phyloP scores from a whole-genome alignment of 225 moss, liverwort and hornwort genomes.

The Sphagnum tenellum region DNA sequence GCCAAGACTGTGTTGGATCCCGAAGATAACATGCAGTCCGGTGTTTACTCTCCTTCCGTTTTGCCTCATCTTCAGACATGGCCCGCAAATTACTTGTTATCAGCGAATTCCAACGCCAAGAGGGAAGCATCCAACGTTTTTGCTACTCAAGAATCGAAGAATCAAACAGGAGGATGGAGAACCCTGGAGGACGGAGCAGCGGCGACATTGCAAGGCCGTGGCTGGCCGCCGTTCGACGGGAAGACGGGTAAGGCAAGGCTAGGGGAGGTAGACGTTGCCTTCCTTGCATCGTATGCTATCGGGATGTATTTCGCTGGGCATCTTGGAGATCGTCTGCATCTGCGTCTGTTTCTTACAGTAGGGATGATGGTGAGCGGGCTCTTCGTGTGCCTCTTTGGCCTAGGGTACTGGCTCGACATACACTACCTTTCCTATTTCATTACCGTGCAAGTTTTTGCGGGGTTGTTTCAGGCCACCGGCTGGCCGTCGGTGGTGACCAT shows the following conservation, averaged over 20 bases:
- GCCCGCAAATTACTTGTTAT: too few species aligned
- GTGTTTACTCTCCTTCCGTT: too few species aligned
- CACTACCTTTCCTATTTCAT: conserved; percentile 57
- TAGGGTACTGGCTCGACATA: conserved; percentile 41
- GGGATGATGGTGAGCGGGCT: conserved; percentile 77
- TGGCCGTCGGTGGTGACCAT: conserved; percentile 87
- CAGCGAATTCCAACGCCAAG: too few species aligned
- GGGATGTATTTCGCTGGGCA: conserved; percentile 95
- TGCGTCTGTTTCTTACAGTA: conserved; percentile 53
- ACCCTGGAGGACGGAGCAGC: too few species aligned
- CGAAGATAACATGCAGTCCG: conserved; percentile 18
- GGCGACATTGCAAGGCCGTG: neutral
- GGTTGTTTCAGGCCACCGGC: conserved; percentile 71
- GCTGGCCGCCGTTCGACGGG: conserved; percentile 85
- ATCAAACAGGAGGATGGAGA: too few species aligned
- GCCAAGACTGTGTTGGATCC: conserved; percentile 84
- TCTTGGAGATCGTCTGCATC: conserved; percentile 67
- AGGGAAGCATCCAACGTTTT: neutral
- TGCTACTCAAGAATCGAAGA: neutral
- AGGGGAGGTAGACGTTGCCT: conserved; percentile 79
- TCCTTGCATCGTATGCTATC: conserved; percentile 61
- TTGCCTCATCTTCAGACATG: too few species aligned
- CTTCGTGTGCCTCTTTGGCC: conserved; percentile 72
- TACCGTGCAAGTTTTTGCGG: conserved; percentile 59
- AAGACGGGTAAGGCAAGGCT: conserved; percentile 58